Evolutionary conservation across 352 stramenopile genomes (phyloP).

Genomic region (Globisporangium alternatum): DNA sequence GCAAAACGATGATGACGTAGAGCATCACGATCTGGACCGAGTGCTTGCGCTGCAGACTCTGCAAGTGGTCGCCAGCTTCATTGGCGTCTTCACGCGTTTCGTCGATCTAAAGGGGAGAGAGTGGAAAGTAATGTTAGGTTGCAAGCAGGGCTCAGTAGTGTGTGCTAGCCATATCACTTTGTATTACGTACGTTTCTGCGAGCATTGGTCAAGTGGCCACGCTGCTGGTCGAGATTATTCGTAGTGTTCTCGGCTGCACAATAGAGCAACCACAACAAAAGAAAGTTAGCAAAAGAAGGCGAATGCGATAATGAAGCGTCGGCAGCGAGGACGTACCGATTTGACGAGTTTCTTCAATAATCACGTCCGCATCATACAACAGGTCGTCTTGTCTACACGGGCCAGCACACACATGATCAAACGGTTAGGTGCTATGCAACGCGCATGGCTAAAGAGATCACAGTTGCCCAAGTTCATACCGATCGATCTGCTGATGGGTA

Average conservation of each 20-base stretch:
- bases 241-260: conserved; percentile 57
- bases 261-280: neutral
- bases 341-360: conserved; percentile 64
- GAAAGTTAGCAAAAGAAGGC: neutral
- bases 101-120: conserved; percentile 34
- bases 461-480: conserved; percentile 19
- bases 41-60: conserved; percentile 80
- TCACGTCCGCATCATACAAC: conserved; percentile 55
- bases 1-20: conserved; percentile 67
- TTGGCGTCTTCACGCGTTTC: conserved; percentile 62
- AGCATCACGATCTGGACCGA: conserved; percentile 65
- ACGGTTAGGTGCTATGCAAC: neutral
- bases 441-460: neutral
- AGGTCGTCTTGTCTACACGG: conserved; percentile 59
- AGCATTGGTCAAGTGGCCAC: conserved; percentile 63
- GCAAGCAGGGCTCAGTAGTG: neutral
- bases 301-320: neutral
- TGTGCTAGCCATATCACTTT: neutral
- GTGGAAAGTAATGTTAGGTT: neutral
- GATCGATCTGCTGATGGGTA: conserved; percentile 66
- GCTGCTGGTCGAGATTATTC: conserved; percentile 52
- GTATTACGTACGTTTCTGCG: conserved; percentile 52
- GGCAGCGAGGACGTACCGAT: conserved; percentile 29
- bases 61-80: conserved; percentile 61
- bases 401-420: neutral